Evolutionary conservation across 2,329 filamentous ascomycete genomes (phyloP).

Genomic region (Lecanoromycetidae sp.): DNA sequence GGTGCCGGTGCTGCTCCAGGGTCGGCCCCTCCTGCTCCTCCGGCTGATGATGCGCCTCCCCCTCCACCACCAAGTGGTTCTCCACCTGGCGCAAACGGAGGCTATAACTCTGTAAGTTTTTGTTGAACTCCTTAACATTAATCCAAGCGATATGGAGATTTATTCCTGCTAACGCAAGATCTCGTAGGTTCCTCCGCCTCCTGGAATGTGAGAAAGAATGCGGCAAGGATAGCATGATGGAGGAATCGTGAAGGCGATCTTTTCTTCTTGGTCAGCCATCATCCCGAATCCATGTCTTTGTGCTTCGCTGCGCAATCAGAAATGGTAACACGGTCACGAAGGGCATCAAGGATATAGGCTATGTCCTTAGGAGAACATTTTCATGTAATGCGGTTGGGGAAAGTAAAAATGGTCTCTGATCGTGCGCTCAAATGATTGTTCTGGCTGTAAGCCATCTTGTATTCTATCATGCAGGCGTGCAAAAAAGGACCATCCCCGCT

Average conservation of each 20-base stretch:
- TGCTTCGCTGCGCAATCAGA: neutral
- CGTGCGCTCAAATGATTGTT: neutral
- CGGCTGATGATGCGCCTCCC: constrained; percentile 45
- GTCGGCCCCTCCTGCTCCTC: constrained; percentile 28
- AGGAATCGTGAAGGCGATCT: neutral
- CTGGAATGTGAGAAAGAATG: constrained; percentile 29
- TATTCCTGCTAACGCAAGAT: constrained; percentile 5
- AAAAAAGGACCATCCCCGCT: no score
- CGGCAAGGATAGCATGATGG: neutral
- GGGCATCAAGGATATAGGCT: neutral
- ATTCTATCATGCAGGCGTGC: neutral
- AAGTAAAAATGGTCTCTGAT: neutral
- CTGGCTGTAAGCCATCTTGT: neutral
- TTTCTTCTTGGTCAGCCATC: neutral
- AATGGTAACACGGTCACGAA: neutral
- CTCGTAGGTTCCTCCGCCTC: constrained; percentile 38
- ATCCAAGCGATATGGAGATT: neutral
- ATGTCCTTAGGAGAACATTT: neutral
- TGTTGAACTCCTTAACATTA: neutral
- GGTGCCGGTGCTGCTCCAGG: constrained; percentile 31
- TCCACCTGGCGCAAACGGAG: constrained; percentile 38
- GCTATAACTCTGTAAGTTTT: constrained; percentile 51
- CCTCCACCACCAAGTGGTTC: constrained; percentile 47
- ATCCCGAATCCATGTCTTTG: neutral
- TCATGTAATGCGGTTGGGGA: neutral